These are phyloP conservation scores for Beauveria asiatica DNA, from an alignment of 2,329 filamentous ascomycete species.

Conservation along the genomic window DNA sequence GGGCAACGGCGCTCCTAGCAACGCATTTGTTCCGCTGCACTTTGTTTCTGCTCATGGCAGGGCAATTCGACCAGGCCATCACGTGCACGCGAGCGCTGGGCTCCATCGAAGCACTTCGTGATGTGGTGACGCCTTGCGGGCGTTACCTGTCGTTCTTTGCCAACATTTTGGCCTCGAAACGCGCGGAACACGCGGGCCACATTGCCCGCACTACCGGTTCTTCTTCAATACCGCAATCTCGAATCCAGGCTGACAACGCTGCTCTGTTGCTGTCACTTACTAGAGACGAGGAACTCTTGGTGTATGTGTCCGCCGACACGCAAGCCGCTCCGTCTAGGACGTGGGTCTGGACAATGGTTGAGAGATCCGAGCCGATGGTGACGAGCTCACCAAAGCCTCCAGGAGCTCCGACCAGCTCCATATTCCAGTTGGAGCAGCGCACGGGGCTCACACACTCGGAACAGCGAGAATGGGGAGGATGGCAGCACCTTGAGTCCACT, in stretches of 20 bases:
- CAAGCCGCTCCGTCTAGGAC: constrained; percentile 69
- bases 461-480: constrained; percentile 66
- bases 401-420: constrained; percentile 25
- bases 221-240: constrained; percentile 24
- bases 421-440: constrained; percentile 38
- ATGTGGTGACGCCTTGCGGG: constrained; percentile 70
- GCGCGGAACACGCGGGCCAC: constrained; percentile 35
- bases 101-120: constrained; percentile 61
- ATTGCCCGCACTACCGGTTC: constrained; percentile 21
- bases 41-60: constrained; percentile 68
- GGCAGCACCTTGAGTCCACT: constrained; percentile 60
- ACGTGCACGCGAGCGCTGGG: constrained; percentile 64
- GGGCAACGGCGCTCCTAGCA: constrained; percentile 67
- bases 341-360: constrained; percentile 73
- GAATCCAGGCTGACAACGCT: constrained; percentile 24
- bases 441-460: constrained; percentile 49
- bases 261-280: constrained; percentile 25
- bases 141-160: constrained; percentile 78
- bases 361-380: constrained; percentile 29
- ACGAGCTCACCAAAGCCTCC: constrained; percentile 12
- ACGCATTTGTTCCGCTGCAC: constrained; percentile 82
- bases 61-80: constrained; percentile 63
- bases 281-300: constrained; percentile 78
- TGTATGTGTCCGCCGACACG: constrained; percentile 77
- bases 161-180: constrained; percentile 51